phyloP scores from a whole-genome alignment of 257 asterid genomes.

The Anisodus acutangulus region DNA sequence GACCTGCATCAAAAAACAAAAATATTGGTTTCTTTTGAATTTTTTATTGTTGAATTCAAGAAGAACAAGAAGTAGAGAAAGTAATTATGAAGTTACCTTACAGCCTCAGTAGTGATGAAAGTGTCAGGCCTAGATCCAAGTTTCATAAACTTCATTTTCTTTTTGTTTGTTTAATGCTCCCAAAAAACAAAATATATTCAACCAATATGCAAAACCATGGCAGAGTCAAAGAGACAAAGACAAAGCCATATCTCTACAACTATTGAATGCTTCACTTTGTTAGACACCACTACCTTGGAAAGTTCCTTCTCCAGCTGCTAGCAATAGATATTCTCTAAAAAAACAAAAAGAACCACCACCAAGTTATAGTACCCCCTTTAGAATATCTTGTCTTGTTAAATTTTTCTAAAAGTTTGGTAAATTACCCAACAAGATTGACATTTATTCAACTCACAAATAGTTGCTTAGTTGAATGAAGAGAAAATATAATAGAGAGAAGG shows the following conservation, averaged over 20 bases:
- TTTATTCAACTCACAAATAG: slow-evolving; percentile 19
- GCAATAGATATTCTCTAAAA: slow-evolving; percentile 49
- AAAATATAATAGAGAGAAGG: slow-evolving; percentile 13
- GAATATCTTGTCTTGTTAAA: slow-evolving; percentile 4
- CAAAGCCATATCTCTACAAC: slow-evolving; percentile 10
- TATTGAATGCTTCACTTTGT: slow-evolving; percentile 39
- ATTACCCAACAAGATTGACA: slow-evolving; percentile 14
- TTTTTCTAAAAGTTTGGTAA: slow-evolving; percentile 2
- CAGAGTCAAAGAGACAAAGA: slow-evolving; percentile 39
- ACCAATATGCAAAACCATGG: slow-evolving; percentile 30
- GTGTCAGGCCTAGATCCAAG: slow-evolving; percentile 68
- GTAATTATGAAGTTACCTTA: slow-evolving; percentile 42
- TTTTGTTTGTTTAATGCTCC: background rate
- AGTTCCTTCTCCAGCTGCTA: slow-evolving; percentile 54
- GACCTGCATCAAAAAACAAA: slow-evolving; percentile 49
- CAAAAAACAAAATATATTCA: background rate
- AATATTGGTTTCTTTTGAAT: background rate
- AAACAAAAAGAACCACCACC: slow-evolving; percentile 19
- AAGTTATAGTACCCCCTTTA: background rate
- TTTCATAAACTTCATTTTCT: slow-evolving; percentile 64
- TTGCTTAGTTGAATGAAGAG: background rate
- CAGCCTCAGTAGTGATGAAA: slow-evolving; percentile 59
- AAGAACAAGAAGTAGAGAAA: slow-evolving; percentile 5
- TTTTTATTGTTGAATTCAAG: background rate
- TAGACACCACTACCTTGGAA: slow-evolving; percentile 37